Evolutionary conservation across 1,139 yeast genomes (phyloP).

Genomic region (Meyerozyma elateridarum): DNA sequence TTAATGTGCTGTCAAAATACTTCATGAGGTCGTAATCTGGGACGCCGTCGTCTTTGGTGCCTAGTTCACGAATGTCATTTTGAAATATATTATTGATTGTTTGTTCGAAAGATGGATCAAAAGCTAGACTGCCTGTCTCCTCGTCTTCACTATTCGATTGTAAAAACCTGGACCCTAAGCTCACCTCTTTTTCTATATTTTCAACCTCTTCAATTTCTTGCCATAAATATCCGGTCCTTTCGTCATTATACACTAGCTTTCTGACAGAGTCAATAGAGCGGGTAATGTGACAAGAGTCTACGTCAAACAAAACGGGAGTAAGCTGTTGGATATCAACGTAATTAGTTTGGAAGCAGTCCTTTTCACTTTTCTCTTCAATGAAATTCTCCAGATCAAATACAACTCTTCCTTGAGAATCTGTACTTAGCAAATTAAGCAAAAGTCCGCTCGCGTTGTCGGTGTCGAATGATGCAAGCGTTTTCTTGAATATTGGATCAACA

Average conservation of each 20-base stretch:
- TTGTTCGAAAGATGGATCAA: no score
- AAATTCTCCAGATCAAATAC: no score
- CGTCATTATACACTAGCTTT: not conserved
- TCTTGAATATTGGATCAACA: constrained; percentile 10
- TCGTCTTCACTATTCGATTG: constrained; percentile 1
- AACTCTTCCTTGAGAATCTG: constrained; percentile 8
- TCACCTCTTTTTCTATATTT: constrained; percentile 1
- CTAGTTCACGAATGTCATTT: not conserved
- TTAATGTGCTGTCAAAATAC: constrained; percentile 10
- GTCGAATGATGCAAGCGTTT: constrained; percentile 9
- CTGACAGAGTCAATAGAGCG: constrained; percentile 1
- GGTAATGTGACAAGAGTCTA: no score
- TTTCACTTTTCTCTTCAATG: no score
- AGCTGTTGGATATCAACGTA: no score
- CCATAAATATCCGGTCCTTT: constrained; percentile 2
- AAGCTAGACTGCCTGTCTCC: no score
- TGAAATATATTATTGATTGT: constrained; percentile 4
- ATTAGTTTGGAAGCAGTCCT: constrained; percentile 6
- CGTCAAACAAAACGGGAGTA: no score
- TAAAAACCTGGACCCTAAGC: constrained; percentile 4
- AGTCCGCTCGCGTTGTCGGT: constrained; percentile 9
- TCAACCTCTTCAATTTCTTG: constrained; percentile 1
- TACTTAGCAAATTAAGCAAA: constrained; percentile 8
- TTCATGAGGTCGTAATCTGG: constrained; percentile 9
- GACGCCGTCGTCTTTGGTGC: constrained; percentile 4